Base-by-base conservation (phyloP, 345 rosid species). In the Euphorbia lathyris region DNA sequence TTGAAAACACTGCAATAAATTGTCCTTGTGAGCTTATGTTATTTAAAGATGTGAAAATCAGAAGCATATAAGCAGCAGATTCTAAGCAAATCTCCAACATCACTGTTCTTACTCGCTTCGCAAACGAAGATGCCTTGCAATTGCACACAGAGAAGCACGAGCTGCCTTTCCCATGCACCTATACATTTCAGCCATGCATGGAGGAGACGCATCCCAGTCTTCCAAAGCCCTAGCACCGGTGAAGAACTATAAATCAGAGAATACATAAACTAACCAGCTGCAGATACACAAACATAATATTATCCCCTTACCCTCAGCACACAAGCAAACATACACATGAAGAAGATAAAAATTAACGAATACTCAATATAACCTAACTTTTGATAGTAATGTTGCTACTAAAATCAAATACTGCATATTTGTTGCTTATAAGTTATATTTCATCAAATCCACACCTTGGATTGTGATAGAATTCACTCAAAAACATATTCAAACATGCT, bases 91-190 rank as follows among this genome's bases (percentile, higher is more conserved):
- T 63, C 73, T 55, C 73, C 70, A 68, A 65, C 81, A 82, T 64
- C 63, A 66, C 63, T 74, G 79, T 80, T 79, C 88, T 83, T 90
- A 94, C 98, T 91, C 96, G 97, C 96, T 90, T 83, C 93, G 85
- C 76, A 94, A 68, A 72, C 97, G 96, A 65, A 94, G 93, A 86
- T 94, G 92, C 75, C 97, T 86, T 43, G 98, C 95, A 66, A 94
- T 80, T 16, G 90, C 95, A 81, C 86, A 86, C 60, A 94, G 77
- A 76, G 90, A 88, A 76, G 91, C 88, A 59, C 98, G 89, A 79
- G 98, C 98, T 67, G 86, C 98, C 82, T 86, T 94, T 47, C 98
- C 98, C 95, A 94, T 86, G 65, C 95, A 86, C 85, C 91, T 78
- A 73, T 87, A 94, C 60, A 88, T 72, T 78, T 94, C 98, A 75